Conservation (phyloP, 768 basidiomycete genomes). For the Exsudoporus frostii region DNA sequence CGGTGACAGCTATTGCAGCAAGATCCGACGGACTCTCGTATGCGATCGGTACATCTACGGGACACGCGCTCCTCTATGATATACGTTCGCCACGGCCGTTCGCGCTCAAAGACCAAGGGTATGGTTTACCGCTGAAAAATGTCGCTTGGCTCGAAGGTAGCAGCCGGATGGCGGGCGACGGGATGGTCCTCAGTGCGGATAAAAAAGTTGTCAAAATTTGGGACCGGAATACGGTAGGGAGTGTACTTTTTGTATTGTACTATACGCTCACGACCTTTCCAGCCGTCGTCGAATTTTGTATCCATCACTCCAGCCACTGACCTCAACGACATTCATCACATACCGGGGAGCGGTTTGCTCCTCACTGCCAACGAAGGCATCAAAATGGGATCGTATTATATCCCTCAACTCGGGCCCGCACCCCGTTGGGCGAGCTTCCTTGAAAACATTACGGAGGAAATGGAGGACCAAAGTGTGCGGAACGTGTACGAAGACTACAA, state of each 20-base stretch:
- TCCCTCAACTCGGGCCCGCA: slow-evolving; percentile 94
- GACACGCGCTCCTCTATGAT: slow-evolving; percentile 93
- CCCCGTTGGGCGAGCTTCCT: slow-evolving; percentile 97
- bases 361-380: slow-evolving; percentile 97
- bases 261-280: neutral
- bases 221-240: slow-evolving; percentile 77
- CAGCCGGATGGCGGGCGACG: slow-evolving; percentile 77
- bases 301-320: slow-evolving; percentile 90
- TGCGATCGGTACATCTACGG: slow-evolving; percentile 92
- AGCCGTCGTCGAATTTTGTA: slow-evolving; percentile 85
- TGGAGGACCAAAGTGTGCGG: slow-evolving; percentile 83
- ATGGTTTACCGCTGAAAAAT: slow-evolving; percentile 83
- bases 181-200: slow-evolving; percentile 88
- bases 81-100: slow-evolving; percentile 81
- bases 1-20: slow-evolving; percentile 83
- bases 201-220: slow-evolving; percentile 98
- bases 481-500: slow-evolving; percentile 96
- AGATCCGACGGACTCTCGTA: slow-evolving; percentile 88
- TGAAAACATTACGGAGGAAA: slow-evolving; percentile 97
- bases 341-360: slow-evolving; percentile 85
- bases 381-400: slow-evolving; percentile 90
- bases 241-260: neutral
- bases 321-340: slow-evolving; percentile 86
- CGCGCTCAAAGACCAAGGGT: slow-evolving; percentile 94
- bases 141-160: slow-evolving; percentile 91